phyloP scores from a whole-genome alignment of 352 stramenopile species.

The Aphanomyces invadans region DNA sequence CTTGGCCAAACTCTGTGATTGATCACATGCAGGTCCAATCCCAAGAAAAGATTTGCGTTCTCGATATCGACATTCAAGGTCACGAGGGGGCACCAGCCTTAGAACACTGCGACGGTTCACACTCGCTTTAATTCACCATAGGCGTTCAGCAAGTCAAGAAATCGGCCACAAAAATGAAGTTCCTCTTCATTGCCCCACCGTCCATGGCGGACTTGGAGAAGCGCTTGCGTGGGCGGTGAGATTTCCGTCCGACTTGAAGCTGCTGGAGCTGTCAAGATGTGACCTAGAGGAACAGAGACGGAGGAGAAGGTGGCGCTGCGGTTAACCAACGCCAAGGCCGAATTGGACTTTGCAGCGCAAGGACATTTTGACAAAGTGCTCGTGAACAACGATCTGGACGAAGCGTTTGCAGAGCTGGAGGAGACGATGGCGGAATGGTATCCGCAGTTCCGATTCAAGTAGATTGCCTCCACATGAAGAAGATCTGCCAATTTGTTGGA shows the following conservation, averaged over 20 bases:
- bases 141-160: constrained; percentile 93
- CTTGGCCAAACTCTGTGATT: no score
- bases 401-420: constrained; percentile 67
- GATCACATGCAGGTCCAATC: constrained; percentile 75
- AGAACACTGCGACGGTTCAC: no score
- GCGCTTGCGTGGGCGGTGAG: constrained; percentile 83
- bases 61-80: constrained; percentile 97
- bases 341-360: constrained; percentile 86
- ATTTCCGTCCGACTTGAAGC: neutral
- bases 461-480: neutral
- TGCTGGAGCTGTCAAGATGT: neutral
- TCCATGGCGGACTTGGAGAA: constrained; percentile 93
- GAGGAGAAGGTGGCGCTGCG: constrained; percentile 93
- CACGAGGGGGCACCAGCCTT: neutral
- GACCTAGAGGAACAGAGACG: constrained; percentile 85
- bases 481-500: neutral
- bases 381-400: constrained; percentile 86
- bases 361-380: constrained; percentile 87
- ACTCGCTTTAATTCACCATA: no score
- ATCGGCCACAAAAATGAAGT: constrained; percentile 82
- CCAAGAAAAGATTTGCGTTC: constrained; percentile 94
- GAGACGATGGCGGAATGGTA: constrained; percentile 71
- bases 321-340: constrained; percentile 89
- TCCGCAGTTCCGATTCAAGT: constrained; percentile 44
- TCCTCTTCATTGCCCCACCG: constrained; percentile 95